Base-by-base conservation (phyloP, 2,329 filamentous ascomycete species). In the Emergomyces pasteurianus region DNA sequence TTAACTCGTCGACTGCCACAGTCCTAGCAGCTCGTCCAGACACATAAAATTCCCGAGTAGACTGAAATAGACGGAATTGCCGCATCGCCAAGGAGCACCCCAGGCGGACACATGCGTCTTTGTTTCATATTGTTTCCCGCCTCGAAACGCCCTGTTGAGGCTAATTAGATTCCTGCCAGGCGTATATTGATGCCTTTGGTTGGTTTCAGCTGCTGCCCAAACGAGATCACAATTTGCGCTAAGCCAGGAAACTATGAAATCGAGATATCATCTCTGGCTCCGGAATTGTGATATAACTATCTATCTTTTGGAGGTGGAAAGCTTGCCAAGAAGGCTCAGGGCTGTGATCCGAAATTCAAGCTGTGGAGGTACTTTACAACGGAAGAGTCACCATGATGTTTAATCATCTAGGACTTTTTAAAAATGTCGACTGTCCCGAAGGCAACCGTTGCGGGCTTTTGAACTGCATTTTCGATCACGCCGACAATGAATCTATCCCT, bases 391-490 rank as follows among this genome's bases (percentile, higher is more conserved):
- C n/a, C 54, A 73, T 60, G 47, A 83, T 83, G 81, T 84, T 84
- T 69, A 70, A 78, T 31, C 74, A 80, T n/a, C 75, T 79, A 14
- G 81, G 79, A n/a, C 70, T 82, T 8, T 83, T 84, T 72, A 79
- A 77, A 61, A 71, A 73, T 49, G 72, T 82, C 49, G 66, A 74
- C 34, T 86, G 83, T 69, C 83, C 83, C 9, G 74, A 78, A 63
- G 77, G 76, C 16, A 67, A 71, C 34, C 64, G 71, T 62, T 86
- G 84, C 71, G 67, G 71, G 36, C 72, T 86, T 14, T 73, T 80
- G 16, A 78, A 79, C 63, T 87, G 84, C 72, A 79, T 86, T 23
- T 87, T 86, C 71, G 76, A 73, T 14, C 84, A 86, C 70, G 47
- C 50, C 61, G 23, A 64, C 64, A 54, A 67, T 66, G 52, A 65